Evolutionary conservation across 768 basidiomycete species (phyloP), one percentile per base, ranked within the genome.

Genomic region (Trametes meyenii): DNA sequence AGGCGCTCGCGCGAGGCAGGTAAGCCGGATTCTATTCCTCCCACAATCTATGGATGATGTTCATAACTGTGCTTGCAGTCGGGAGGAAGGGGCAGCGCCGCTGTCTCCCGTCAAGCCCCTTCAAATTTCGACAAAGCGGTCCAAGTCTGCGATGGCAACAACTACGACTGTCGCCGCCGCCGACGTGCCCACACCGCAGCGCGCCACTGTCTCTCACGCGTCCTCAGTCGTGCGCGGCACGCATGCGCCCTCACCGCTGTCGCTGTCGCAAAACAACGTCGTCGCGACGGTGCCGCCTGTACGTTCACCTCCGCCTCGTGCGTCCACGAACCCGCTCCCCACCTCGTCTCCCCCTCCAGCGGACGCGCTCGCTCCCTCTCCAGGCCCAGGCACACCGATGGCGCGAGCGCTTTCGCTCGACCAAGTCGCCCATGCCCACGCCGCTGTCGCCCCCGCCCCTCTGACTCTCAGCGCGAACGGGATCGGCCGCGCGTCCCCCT

Each of bases 221-320:
- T 38, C 64, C 1, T 61, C 66, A 3, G 58, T 65, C 13, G 54
- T 65, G n/a, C 66, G 66, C n/a, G 57, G 75, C 61, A 16, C 76
- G 59, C 66, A 71, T 51, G 71, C 73, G 17, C 81, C 76, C 24
- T 79, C 79, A 40, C 84, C 75, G 35, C 77, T 78, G 7, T 79
- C 80, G 6, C 69, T 81, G 8, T 76, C 79, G 0, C 73, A 75
- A n/a, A 78, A 78, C 64, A 78, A 78, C 62, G 62, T 71, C 38
- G 66, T 69, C 23, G 65, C 63, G 12, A 46, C 38, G 35, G 53
- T 54, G 44, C 58, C 64, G 51, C 51, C 66, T 24, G 58, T 64
- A 60, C 64, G 61, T 63, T 54, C 62, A 29, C 53, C 62, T 60
- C 56, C 65, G 35, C 58, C 54, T 55, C 62, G 62, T 21, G 46